phyloP scores from a whole-genome alignment of 768 basidiomycete species.

The Podaxis rugospora region DNA sequence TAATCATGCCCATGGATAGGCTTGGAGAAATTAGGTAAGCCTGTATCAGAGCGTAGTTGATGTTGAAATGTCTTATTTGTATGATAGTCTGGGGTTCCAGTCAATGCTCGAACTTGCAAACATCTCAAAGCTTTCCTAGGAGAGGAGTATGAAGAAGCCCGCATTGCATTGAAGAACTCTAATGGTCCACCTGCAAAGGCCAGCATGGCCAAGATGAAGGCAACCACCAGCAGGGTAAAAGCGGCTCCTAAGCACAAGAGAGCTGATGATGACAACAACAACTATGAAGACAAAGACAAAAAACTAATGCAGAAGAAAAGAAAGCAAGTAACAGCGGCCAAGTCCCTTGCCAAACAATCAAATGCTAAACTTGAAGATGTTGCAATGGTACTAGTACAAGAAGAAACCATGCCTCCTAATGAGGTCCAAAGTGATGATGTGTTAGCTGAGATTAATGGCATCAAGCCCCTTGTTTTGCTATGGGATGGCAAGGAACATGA shows the following conservation, averaged over 20 bases:
- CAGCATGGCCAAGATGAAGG: constrained; percentile 5
- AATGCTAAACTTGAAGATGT: background rate
- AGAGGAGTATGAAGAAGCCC: constrained; percentile 42
- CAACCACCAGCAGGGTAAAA: constrained; percentile 1
- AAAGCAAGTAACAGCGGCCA: background rate
- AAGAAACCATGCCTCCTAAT: background rate
- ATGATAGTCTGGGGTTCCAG: constrained; percentile 29
- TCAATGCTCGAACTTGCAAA: constrained; percentile 46
- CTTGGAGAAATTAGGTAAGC: constrained; percentile 25
- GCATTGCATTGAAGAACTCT: constrained; percentile 39
- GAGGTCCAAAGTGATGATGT: background rate
- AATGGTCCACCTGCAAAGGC: constrained; percentile 20
- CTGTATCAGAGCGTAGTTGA: background rate
- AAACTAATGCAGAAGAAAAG: constrained; percentile 6
- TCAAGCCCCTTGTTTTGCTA: constrained; percentile 43
- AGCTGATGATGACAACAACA: background rate
- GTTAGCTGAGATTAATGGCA: constrained; percentile 34
- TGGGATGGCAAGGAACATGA: constrained; percentile 45
- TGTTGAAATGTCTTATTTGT: background rate
- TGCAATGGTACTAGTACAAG: background rate
- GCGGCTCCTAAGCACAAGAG: constrained; percentile 7
- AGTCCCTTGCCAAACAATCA: background rate
- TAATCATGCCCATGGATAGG: constrained; percentile 12
- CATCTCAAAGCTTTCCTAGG: constrained; percentile 41
- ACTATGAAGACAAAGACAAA: background rate